Base-by-base conservation (phyloP, 2,329 filamentous ascomycete genomes). In the Fusarium acutatum region DNA sequence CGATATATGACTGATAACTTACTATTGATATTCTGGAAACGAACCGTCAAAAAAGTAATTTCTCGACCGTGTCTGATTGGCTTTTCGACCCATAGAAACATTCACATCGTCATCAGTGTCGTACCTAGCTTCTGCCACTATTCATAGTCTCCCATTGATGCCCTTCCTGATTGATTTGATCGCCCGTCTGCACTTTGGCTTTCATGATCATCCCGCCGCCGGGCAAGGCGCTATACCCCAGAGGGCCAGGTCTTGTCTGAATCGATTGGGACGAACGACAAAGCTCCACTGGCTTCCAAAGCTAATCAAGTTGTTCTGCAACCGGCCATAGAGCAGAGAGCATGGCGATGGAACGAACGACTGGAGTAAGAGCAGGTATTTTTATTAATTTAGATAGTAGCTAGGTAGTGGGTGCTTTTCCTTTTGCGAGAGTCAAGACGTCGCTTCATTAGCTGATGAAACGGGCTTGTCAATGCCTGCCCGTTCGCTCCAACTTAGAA, bases 291-390 rank as follows among this genome's bases (percentile, higher is more conserved):
- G 54, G 56, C 54, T 54, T 68, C 60, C 34, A 71, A 70, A 77
- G 69, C 67, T 73, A 77, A 70, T 38, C 37, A 70, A 49, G 67
- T 59, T 73, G 62, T 60, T 73, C 76, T 78, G 73, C 71, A 77
- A 75, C 65, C 72, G 67, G 67, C 59, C 53, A 58, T 37, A 17
- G 14, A 47, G 26, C 17, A 47, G 44, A 47, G 34, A 40, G 15
- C 24, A 54, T 61, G 38, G 40, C 38, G 37, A 67, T 35, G 40
- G 30, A 52, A 38, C 20, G 28, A 41, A 56, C 35, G 28, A 44
- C 24, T 57, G 35, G 40, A 52, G 38, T 22, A 52, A 53, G 44
- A 57, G 66, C 59, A 60, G 34, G 59, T 59, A 28, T 43, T 43
- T 57, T 64, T 44, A 41, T 64, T 52, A 38, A 60, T 72, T 69